Evolutionary conservation across 2,329 filamentous ascomycete genomes (phyloP).

Genomic region (Curvularia eragrostidis): DNA sequence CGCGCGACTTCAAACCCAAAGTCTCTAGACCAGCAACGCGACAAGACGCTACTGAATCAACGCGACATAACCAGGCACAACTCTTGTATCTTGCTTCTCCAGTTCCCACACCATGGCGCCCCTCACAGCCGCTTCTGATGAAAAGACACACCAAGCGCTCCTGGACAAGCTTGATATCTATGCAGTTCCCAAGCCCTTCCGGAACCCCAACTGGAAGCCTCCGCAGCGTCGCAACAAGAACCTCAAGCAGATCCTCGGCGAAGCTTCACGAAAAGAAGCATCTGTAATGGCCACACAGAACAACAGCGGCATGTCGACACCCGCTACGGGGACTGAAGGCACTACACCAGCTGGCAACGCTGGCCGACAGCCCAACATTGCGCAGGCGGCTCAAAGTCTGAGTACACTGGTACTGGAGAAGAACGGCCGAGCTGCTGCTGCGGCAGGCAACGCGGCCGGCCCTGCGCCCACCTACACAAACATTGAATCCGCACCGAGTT

Average conservation of each 20-base stretch:
- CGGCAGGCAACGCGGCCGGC: conserved; percentile 53
- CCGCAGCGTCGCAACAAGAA: conserved; percentile 98
- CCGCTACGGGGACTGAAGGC: conserved; percentile 46
- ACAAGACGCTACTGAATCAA: not conserved
- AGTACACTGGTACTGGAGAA: conserved; percentile 90
- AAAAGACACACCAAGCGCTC: conserved; percentile 79
- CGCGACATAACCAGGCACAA: not conserved
- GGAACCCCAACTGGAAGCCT: conserved; percentile 87
- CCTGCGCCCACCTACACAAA: conserved; percentile 88
- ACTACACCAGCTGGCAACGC: conserved; percentile 67
- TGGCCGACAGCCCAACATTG: conserved; percentile 69
- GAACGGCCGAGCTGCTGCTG: conserved; percentile 58
- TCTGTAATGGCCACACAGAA: conserved; percentile 83
- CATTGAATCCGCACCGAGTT: conserved; percentile 89
- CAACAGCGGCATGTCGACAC: conserved; percentile 80
- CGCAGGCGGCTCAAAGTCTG: conserved; percentile 85
- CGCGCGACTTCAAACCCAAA: not conserved
- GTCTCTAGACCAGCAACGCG: conserved; percentile 3
- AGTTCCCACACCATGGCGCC: conserved; percentile 56
- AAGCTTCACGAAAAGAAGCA: conserved; percentile 87
- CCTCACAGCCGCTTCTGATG: conserved; percentile 74
- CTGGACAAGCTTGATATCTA: conserved; percentile 93
- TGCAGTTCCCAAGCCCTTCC: conserved; percentile 84
- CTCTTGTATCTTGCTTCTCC: not conserved
- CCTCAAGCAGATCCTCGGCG: conserved; percentile 92